These are phyloP conservation scores for Nasturtium officinale DNA, from an alignment of 345 rosid species.

Conservation along the genomic window DNA sequence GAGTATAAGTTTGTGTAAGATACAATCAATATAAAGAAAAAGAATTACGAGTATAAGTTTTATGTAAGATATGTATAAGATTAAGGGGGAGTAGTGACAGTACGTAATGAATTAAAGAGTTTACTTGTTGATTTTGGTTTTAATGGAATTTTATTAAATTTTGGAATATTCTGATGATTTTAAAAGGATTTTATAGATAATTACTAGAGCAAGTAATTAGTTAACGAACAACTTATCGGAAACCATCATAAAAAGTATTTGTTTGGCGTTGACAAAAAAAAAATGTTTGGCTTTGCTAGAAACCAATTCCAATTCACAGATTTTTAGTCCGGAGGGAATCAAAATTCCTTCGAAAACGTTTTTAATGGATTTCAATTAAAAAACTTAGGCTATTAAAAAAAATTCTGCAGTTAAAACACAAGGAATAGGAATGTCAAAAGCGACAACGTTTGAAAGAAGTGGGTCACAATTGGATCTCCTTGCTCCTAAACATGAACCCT, in stretches of 20 bases:
- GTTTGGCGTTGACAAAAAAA: too few relatives aligned
- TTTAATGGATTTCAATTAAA: too few relatives aligned
- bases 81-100: neutral
- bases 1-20: neutral
- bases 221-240: neutral
- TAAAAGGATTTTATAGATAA: neutral
- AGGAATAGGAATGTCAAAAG: neutral
- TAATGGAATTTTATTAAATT: neutral
- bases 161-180: neutral
- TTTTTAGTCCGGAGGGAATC: neutral
- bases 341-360: too few relatives aligned
- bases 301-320: neutral
- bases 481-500: slow-evolving; percentile 57
- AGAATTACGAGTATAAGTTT: too few relatives aligned
- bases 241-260: neutral
- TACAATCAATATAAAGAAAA: too few relatives aligned
- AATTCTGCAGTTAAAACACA: neutral
- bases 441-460: neutral
- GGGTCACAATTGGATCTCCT: slow-evolving; percentile 48
- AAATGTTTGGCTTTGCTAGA: neutral
- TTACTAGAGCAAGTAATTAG: neutral
- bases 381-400: too few relatives aligned
- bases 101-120: neutral
- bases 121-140: neutral
- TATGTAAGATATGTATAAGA: too few relatives aligned